A percentile compares a stretch with the other conserved stretches of the same genome.
Evolutionary conservation across 345 rosid genomes (phyloP).

Genomic region (Rhodamnia argentea): DNA sequence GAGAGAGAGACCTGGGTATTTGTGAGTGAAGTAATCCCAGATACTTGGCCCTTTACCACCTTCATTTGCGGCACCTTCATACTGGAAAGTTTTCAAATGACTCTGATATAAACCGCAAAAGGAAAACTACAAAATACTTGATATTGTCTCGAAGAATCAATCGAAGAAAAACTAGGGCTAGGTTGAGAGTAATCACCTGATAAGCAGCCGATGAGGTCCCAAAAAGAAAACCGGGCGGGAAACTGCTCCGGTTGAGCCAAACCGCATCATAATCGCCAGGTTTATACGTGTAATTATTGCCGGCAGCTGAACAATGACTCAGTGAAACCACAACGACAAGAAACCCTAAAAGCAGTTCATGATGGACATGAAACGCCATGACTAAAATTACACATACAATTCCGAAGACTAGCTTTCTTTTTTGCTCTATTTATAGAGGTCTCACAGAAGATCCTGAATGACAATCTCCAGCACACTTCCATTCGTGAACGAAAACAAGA

Average conservation of each 20-base stretch:
- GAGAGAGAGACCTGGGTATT: constrained; percentile 15
- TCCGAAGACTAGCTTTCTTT: neutral
- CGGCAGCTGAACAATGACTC: neutral
- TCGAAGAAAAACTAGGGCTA: neutral
- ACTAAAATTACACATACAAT: neutral
- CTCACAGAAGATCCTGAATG: neutral
- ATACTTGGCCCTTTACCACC: constrained; percentile 23
- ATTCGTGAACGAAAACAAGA: neutral
- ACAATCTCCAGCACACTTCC: neutral
- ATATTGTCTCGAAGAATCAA: neutral
- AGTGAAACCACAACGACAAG: neutral
- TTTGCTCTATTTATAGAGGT: neutral
- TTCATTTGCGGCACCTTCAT: constrained; percentile 24
- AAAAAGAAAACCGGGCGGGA: constrained; percentile 13
- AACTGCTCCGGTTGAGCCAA: constrained; percentile 5
- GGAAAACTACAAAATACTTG: neutral
- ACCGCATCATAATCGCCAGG: neutral
- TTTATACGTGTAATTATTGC: neutral
- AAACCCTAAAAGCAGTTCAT: neutral
- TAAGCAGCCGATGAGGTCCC: constrained; percentile 23
- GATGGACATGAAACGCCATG: neutral
- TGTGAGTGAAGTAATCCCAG: constrained; percentile 26
- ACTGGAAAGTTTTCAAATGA: constrained; percentile 1
- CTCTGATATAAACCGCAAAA: neutral
- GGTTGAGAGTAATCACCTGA: constrained; percentile 5